Percentiles rank a stretch among this genome's conserved stretches.
Conservation (phyloP, 1,284 basidiomycete species). For the Pholiota adiposa region DNA sequence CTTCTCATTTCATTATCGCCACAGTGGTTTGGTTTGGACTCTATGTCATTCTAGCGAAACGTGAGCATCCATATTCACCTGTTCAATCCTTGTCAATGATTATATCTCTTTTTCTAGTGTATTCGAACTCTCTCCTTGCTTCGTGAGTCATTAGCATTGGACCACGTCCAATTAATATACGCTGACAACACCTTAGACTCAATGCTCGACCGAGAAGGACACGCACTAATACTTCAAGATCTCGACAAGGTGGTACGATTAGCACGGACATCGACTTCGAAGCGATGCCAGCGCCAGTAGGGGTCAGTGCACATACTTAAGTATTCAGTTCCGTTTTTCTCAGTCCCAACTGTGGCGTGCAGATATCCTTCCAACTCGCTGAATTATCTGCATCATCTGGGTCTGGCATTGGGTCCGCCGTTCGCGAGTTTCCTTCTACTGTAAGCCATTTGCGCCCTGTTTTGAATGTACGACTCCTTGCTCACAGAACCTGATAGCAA, state of each 20-base stretch:
- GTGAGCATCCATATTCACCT: too few species aligned
- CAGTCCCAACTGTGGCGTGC: too few species aligned
- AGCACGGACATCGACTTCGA: slow-evolving; percentile 20
- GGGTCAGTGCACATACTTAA: slow-evolving; percentile 2
- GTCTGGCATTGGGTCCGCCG: neutral
- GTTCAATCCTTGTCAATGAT: too few species aligned
- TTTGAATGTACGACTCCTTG: too few species aligned
- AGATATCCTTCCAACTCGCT: slow-evolving; percentile 16
- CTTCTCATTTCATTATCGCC: neutral
- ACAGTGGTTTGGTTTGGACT: slow-evolving; percentile 23
- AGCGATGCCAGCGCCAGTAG: slow-evolving; percentile 14
- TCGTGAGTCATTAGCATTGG: slow-evolving; percentile 11
- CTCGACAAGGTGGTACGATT: neutral
- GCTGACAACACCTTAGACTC: neutral
- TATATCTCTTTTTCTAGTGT: too few species aligned
- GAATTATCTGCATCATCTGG: slow-evolving; percentile 8
- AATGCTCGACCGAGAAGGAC: slow-evolving; percentile 8
- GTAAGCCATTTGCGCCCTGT: neutral
- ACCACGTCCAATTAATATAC: too few species aligned
- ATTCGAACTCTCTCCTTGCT: slow-evolving; percentile 20
- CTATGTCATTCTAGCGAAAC: slow-evolving; percentile 21
- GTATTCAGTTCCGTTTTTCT: too few species aligned
- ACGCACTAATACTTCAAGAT: neutral
- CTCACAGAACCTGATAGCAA: too few species aligned
- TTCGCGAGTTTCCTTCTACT: neutral